A percentile compares a stretch with the other conserved stretches of the same genome.
These are phyloP conservation scores for Sarcocystis neurona DNA, from an alignment of 169 alveolate genomes.

Conservation along the genomic window DNA sequence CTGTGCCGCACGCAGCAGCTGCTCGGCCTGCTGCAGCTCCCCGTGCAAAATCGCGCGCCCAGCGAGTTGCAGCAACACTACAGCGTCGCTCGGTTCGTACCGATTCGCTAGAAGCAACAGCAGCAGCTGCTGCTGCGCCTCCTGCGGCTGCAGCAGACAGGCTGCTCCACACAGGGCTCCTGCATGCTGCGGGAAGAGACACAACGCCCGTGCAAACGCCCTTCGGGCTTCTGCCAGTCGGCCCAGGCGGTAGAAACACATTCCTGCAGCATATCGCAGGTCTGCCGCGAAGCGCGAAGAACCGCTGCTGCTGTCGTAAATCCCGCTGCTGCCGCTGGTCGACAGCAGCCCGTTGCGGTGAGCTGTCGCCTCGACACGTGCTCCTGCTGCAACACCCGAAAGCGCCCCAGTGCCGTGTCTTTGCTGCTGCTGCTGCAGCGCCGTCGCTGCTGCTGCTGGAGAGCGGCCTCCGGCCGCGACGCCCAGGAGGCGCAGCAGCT, in stretches of 20 bases:
- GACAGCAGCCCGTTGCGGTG: too few relatives aligned
- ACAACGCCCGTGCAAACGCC: slow-evolving; percentile 36
- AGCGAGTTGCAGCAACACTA: slow-evolving; percentile 52
- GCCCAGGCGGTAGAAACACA: slow-evolving; percentile 31
- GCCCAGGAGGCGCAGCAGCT: not conserved
- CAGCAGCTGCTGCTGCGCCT: slow-evolving; percentile 36
- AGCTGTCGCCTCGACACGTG: too few relatives aligned
- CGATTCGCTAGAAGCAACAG: slow-evolving; percentile 39
- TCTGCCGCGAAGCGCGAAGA: slow-evolving; percentile 32
- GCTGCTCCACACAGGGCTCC: slow-evolving; percentile 39
- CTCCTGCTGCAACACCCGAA: not conserved
- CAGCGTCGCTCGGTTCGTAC: slow-evolving; percentile 32
- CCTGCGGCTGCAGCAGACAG: slow-evolving; percentile 22
- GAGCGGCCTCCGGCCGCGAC: not conserved
- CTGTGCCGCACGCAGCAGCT: slow-evolving; percentile 38
- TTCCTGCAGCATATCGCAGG: slow-evolving; percentile 31
- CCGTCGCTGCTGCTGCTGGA: not conserved
- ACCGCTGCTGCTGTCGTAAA: not conserved
- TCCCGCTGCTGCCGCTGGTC: too few relatives aligned
- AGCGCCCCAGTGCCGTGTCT: not conserved
- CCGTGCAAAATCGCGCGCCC: slow-evolving; percentile 35
- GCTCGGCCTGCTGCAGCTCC: slow-evolving; percentile 41
- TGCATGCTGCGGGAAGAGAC: slow-evolving; percentile 13
- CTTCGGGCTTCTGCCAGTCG: slow-evolving; percentile 15
- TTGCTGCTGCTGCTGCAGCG: not conserved